Conservation (phyloP, 2,329 filamentous ascomycete species). For the Macrophomina pseudophaseolina region DNA sequence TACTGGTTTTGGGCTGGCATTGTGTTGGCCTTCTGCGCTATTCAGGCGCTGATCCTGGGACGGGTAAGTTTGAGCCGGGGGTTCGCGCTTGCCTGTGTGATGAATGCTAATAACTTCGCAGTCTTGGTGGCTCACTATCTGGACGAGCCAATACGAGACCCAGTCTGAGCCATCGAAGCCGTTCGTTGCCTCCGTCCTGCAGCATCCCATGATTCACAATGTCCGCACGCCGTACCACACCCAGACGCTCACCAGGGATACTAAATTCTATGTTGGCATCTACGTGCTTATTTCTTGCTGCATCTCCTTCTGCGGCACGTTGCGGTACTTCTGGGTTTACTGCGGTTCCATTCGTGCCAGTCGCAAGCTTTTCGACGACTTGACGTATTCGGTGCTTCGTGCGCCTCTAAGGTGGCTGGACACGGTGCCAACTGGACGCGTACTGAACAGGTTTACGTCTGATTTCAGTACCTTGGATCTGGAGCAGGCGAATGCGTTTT, state of each 20-base stretch:
- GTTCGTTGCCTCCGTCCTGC: background rate
- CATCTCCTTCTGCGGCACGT: constrained; percentile 64
- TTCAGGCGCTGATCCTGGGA: constrained; percentile 61
- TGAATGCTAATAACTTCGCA: background rate
- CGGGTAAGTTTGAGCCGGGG: constrained; percentile 28
- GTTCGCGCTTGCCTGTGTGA: background rate
- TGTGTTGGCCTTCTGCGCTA: constrained; percentile 59
- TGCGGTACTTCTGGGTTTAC: constrained; percentile 68
- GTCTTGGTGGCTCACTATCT: constrained; percentile 69
- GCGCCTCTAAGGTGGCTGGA: constrained; percentile 70
- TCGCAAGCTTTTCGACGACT: constrained; percentile 68
- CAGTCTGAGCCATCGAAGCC: background rate
- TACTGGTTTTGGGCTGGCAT: constrained; percentile 62
- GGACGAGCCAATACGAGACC: constrained; percentile 44
- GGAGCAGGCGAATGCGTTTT: constrained; percentile 24
- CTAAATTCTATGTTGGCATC: constrained; percentile 67
- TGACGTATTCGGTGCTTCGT: constrained; percentile 70
- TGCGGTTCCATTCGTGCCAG: constrained; percentile 71
- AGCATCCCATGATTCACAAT: constrained; percentile 19
- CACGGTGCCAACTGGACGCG: constrained; percentile 76
- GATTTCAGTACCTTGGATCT: constrained; percentile 75
- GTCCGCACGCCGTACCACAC: constrained; percentile 12
- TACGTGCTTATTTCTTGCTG: constrained; percentile 67
- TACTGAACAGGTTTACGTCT: constrained; percentile 78
- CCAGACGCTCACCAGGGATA: constrained; percentile 10